phyloP scores from a whole-genome alignment of 331 rosid species.

The Dryas integrifolia region DNA sequence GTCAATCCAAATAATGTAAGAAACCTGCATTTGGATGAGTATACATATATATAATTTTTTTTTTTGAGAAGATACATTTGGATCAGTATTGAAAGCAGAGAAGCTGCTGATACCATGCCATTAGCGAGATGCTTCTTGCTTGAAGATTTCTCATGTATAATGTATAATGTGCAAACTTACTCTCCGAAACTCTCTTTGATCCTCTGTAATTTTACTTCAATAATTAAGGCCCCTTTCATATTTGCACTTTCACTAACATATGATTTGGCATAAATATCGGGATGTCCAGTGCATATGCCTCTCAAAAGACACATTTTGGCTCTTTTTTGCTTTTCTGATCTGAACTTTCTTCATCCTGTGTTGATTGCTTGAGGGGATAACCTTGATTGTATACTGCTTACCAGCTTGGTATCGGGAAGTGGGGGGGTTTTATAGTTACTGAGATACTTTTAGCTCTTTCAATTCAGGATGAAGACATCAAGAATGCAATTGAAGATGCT shows the following conservation, averaged over 20 bases:
- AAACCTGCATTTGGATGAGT: background rate
- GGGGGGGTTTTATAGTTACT: background rate
- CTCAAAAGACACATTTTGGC: background rate
- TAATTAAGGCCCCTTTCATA: background rate
- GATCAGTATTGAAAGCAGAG: background rate
- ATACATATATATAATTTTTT: too few relatives aligned
- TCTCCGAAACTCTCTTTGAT: background rate
- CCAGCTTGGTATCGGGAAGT: background rate
- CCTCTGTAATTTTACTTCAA: background rate
- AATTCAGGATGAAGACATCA: constrained; percentile 74
- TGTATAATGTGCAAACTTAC: constrained; percentile 2
- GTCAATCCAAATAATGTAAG: background rate
- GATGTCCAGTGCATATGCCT: background rate
- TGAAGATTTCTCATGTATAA: background rate
- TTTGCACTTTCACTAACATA: background rate
- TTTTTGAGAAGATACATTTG: background rate
- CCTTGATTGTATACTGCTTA: background rate
- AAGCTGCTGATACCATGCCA: background rate
- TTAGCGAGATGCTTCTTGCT: too few relatives aligned
- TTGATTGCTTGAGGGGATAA: background rate
- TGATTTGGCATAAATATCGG: background rate
- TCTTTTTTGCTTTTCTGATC: background rate
- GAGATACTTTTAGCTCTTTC: constrained; percentile 24
- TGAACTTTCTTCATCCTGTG: background rate
- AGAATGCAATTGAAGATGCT: constrained; percentile 89